Evolutionary conservation across 2,329 filamentous ascomycete genomes (phyloP).

Genomic region (Penicillium sp.): DNA sequence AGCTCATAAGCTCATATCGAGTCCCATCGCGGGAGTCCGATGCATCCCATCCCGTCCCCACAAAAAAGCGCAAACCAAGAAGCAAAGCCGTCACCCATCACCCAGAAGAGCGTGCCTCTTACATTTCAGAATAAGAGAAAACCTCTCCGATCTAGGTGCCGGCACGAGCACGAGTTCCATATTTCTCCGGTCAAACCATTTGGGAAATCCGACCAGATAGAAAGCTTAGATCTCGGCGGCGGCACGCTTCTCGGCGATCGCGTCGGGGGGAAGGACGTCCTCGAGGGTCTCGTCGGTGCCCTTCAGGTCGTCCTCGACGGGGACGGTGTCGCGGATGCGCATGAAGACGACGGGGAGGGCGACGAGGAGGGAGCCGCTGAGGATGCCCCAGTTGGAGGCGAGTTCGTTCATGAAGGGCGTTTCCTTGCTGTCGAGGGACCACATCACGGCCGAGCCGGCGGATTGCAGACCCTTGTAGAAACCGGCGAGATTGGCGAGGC

Average conservation of each 20-base stretch:
- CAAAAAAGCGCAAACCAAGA: too few species aligned
- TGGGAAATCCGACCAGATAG: background rate
- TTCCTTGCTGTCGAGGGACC: conserved; percentile 62
- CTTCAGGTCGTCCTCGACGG: conserved; percentile 75
- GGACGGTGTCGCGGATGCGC: conserved; percentile 74
- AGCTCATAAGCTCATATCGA: background rate
- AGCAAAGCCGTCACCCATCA: too few species aligned
- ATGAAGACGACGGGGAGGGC: conserved; percentile 74
- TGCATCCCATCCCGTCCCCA: too few species aligned
- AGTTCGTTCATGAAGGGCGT: conserved; percentile 71
- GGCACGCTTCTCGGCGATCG: conserved; percentile 16
- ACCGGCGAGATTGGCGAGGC: conserved; percentile 83
- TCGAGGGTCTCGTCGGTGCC: conserved; percentile 78
- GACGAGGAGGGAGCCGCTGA: conserved; percentile 66
- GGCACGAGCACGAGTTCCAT: too few species aligned
- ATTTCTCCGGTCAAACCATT: too few species aligned
- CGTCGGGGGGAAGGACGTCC: conserved; percentile 58
- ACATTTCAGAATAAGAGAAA: too few species aligned
- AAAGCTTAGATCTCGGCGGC: conserved; percentile 9
- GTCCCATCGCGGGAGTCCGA: background rate
- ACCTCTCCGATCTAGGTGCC: too few species aligned
- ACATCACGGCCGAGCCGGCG: conserved; percentile 67
- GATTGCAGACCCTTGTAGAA: conserved; percentile 89
- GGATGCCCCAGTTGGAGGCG: conserved; percentile 71
- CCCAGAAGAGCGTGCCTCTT: too few species aligned